phyloP scores from a whole-genome alignment of 768 basidiomycete genomes.

The Imleria badia region DNA sequence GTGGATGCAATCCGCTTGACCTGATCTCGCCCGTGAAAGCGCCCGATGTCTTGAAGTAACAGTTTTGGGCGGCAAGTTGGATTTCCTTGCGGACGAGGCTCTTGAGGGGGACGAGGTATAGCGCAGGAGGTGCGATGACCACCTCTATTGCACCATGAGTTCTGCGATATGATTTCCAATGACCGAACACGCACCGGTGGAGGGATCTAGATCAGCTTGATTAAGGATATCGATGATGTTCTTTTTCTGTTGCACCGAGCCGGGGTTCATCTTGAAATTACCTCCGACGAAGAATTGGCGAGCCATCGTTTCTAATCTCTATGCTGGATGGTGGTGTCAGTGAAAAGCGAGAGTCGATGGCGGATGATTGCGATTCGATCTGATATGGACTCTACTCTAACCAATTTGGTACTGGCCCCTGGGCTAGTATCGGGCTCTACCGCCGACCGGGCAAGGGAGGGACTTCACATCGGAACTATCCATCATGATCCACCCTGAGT shows the following conservation, averaged over 20 bases:
- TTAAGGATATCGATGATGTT: conserved; percentile 72
- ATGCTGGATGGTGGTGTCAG: no score
- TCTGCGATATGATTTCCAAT: neutral
- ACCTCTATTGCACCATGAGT: conserved; percentile 59
- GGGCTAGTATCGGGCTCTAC: conserved; percentile 3
- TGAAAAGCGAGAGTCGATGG: neutral
- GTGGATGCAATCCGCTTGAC: conserved; percentile 36
- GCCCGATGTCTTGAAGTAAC: conserved; percentile 77
- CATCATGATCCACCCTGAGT: no score
- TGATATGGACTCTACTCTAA: neutral
- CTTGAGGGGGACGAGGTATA: conserved; percentile 81
- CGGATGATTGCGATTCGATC: conserved; percentile 3
- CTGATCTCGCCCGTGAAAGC: conserved; percentile 98
- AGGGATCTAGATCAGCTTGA: conserved; percentile 71
- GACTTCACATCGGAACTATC: no score
- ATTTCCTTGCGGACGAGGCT: conserved; percentile 62
- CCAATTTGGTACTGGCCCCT: neutral
- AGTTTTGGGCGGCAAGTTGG: conserved; percentile 89
- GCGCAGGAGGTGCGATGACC: conserved; percentile 85
- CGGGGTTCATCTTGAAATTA: conserved; percentile 98
- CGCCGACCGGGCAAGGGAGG: neutral
- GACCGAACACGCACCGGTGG: conserved; percentile 55
- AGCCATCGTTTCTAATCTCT: conserved; percentile 50
- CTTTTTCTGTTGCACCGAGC: conserved; percentile 59
- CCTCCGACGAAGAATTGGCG: conserved; percentile 94